Conservation (phyloP, 805 yeast species). For the Schwanniomyces occidentalis region DNA sequence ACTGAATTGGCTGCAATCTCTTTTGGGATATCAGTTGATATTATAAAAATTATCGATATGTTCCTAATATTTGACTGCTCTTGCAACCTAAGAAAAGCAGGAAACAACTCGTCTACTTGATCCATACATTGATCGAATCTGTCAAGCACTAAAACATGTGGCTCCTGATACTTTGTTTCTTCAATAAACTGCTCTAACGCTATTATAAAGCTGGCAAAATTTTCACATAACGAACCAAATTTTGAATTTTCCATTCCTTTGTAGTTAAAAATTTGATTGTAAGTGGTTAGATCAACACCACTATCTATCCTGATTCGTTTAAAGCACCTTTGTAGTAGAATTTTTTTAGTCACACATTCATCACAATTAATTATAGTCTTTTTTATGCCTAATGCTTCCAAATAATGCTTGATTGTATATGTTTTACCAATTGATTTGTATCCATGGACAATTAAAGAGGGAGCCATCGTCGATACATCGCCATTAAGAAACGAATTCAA, state of each 20-base stretch:
- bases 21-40: conserved; percentile 39
- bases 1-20: conserved; percentile 36
- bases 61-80: conserved; percentile 38
- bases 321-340: conserved; percentile 43
- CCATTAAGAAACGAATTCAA: conserved; percentile 35
- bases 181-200: conserved; percentile 40
- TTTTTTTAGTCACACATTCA: conserved; percentile 40
- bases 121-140: conserved; percentile 49
- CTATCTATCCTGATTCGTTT: conserved; percentile 38
- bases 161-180: conserved; percentile 28
- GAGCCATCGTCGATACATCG: conserved; percentile 26
- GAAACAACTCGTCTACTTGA: conserved; percentile 37
- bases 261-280: conserved; percentile 20
- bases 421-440: conserved; percentile 51
- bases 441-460: conserved; percentile 48
- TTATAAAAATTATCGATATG: conserved; percentile 40
- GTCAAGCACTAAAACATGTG: conserved; percentile 48
- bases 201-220: conserved; percentile 39
- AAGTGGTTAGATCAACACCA: conserved; percentile 23
- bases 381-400: conserved; percentile 26
- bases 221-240: conserved; percentile 38
- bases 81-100: conserved; percentile 42
- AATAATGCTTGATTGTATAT: conserved; percentile 30
- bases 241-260: conserved; percentile 26
- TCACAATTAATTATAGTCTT: conserved; percentile 44